Percentiles rank a stretch among this genome's conserved stretches.
These are phyloP conservation scores for Exobasidium cylindrosporum DNA, from an alignment of 1,284 basidiomycete species.

Conservation along the genomic window DNA sequence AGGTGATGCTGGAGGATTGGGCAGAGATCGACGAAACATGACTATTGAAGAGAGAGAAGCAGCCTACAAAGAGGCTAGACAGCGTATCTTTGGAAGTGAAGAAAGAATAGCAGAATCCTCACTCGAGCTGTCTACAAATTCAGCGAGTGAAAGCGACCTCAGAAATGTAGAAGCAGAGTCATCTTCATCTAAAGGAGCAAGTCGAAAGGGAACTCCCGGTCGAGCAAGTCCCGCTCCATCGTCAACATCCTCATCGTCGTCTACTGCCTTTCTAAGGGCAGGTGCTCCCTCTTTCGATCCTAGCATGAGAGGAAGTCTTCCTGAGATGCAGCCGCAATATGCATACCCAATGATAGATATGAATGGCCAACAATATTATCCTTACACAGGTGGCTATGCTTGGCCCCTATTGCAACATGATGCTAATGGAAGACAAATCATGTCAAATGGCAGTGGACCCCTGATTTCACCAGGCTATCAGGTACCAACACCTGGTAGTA, in stretches of 20 bases:
- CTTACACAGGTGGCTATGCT: not conserved
- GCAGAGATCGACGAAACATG: slow-evolving; percentile 37
- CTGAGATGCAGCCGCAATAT: not conserved
- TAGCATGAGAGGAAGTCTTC: not conserved
- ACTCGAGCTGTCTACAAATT: not conserved
- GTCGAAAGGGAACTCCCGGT: not conserved
- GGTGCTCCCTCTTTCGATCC: not conserved
- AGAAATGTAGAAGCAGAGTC: not conserved
- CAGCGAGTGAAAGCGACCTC: not conserved
- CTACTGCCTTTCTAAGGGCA: not conserved
- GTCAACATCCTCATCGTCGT: not conserved
- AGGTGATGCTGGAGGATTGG: not conserved
- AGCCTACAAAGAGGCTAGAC: slow-evolving; percentile 40
- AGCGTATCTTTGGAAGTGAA: slow-evolving; percentile 37
- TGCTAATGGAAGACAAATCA: not conserved
- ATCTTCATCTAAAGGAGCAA: not conserved
- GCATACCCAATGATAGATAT: not conserved
- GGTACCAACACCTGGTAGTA: not conserved
- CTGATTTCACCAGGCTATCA: not conserved
- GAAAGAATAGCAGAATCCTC: not conserved
- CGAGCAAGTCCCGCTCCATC: not conserved
- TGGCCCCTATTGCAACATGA: not conserved
- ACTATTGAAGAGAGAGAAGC: slow-evolving; percentile 46
- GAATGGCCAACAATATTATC: not conserved
- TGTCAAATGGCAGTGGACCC: not conserved